Conservation (phyloP, 768 basidiomycete genomes). For the Tephrocybe sp. region DNA sequence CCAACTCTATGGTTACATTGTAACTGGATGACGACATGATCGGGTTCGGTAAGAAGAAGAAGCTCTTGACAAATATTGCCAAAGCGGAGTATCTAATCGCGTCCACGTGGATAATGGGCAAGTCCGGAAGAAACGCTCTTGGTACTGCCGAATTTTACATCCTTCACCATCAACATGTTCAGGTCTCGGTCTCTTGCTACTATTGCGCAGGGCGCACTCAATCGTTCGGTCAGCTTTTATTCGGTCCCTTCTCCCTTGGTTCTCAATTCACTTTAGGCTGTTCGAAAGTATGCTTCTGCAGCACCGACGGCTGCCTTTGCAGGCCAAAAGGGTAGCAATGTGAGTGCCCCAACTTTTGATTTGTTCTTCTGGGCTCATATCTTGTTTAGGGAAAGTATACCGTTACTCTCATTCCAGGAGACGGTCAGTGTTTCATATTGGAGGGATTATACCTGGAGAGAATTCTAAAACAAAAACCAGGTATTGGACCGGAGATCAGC, state of each 20-base stretch:
- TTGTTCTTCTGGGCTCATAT: neutral
- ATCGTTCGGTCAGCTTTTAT: constrained; percentile 38
- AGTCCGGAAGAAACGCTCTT: constrained; percentile 20
- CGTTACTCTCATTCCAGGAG: constrained; percentile 95
- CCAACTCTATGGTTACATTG: no score
- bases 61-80: neutral
- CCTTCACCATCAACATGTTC: constrained; percentile 47
- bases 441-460: neutral
- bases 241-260: neutral
- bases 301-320: constrained; percentile 88
- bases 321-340: constrained; percentile 85
- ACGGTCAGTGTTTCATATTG: constrained; percentile 54
- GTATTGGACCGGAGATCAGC: constrained; percentile 98
- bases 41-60: neutral
- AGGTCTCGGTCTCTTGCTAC: constrained; percentile 51
- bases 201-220: constrained; percentile 51
- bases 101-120: constrained; percentile 16
- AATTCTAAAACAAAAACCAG: constrained; percentile 37
- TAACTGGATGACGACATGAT: neutral
- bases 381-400: constrained; percentile 86
- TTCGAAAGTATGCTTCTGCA: constrained; percentile 64
- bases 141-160: constrained; percentile 12
- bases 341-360: constrained; percentile 36
- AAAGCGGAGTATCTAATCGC: constrained; percentile 9
- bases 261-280: constrained; percentile 15